Base-by-base conservation (phyloP, 2,329 filamentous ascomycete genomes). In the Penicillium sp. region DNA sequence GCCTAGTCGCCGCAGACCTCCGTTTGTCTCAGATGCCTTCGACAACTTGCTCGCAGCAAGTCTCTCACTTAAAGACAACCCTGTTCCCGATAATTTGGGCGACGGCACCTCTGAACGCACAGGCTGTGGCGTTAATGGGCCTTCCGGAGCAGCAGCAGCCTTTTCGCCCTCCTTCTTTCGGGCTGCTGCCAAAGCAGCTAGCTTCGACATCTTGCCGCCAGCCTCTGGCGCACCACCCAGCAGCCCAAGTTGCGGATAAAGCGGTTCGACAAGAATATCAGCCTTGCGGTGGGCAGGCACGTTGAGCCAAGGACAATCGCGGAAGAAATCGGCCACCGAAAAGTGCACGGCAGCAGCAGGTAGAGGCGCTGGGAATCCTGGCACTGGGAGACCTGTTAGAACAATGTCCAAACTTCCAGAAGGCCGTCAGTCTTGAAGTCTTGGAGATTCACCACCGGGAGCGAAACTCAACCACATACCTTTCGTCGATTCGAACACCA, bases 171-270 rank as follows among this genome's bases (percentile, higher is more conserved):
- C 88, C 75, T 92, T 96, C 73, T 92, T 93, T 31, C 92, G 85
- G 55, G 91, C 90, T 37, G 92, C 92, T 54, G 94, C 93, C 43
- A 99, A 81, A 50, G 92, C 92, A 68, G 96, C 94, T 48, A 99
- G 81, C 71, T 99, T 99, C 5, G 94, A 96, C 76, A 90, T 83
- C 71, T 93, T 95, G 3, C 86, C 83, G n/a, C 79, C 71, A 12
- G 78, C 78, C 50, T 86, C 84, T 1, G 86, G 71, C 8, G 87
- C 85, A 37, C 95, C 96, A 34, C 95, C 96, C 2, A 96, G 77
- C 0, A 99, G 81, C 2, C 92, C 89, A 17, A 88, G 85, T 50
- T 79, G 80, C 55, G 84, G 87, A 63, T 78, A 78, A 38, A 84
- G 59, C 75, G 83, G 86, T 42, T 88, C 82, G 52, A 90, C 77